Evolutionary conservation across 2,329 filamentous ascomycete species (phyloP), one percentile per base, ranked within the genome.

Genomic region (Beauveria scarabaeidicola): DNA sequence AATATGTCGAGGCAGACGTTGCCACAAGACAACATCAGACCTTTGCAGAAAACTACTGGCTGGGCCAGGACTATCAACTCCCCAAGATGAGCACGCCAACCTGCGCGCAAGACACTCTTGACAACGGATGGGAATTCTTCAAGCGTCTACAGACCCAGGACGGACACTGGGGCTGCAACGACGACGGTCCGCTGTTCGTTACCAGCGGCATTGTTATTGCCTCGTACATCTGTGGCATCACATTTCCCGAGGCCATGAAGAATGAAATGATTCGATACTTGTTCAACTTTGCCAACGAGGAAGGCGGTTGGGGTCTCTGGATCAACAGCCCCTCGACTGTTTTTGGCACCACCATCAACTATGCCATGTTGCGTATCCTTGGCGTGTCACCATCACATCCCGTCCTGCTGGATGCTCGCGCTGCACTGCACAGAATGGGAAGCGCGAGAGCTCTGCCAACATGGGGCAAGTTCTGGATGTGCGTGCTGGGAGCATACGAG

Each of bases 91-190:
- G 85, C 44, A 75, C 79, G 61, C 78, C 90, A 1, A 83, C 83
- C 63, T 90, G 81, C 5, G 87, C 90, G 8, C 79, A 91, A 61
- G 82, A 91, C 66, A 78, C 88, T 7, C 89, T 88, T n/a, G 78
- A 81, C 63, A 96, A 96, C 74, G 89, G 86, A 48, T 79, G 96
- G 55, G 77, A 82, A 5, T 96, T 94, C 78, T 93, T 92, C 75
- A 88, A 90, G 50, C 81, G 90, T 62, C 80, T 96, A 29, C 91
- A 96, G 72, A 81, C 94, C 0, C 82, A 85, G n/a, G 85, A 88
- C 0, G 91, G 91, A 6, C 88, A 94, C 67, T 96, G 91, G 91
- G 91, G 81, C 5, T 95, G 91, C 75, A 91, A 96, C 71, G 96
- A 96, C 74, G 91, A 91, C 60, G 91, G 91, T 1, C 91, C 91